Evolutionary conservation across 148 eudicot species (phyloP).

Genomic region (Drosera capensis): DNA sequence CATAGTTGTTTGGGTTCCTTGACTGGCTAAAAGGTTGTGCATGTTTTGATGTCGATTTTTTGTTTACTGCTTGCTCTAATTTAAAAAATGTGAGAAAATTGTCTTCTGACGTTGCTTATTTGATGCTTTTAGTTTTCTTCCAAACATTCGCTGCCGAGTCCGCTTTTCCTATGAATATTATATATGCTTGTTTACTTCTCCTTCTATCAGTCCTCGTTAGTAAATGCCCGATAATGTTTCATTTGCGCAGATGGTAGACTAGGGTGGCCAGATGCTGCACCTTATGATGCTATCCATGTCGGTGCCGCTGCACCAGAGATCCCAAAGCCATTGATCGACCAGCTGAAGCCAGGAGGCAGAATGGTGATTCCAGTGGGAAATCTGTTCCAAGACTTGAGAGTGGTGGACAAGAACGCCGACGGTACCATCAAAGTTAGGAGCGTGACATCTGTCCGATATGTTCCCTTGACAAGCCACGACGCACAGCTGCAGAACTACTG

Average conservation of each 20-base stretch:
- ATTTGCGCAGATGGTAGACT: constrained; percentile 24
- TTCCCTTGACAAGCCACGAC: constrained; percentile 82
- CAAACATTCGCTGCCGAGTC: too few relatives aligned
- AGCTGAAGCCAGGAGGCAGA: constrained; percentile 94
- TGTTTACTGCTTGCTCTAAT: too few relatives aligned
- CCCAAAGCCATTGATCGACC: constrained; percentile 69
- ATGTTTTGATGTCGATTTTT: too few relatives aligned
- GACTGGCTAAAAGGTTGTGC: too few relatives aligned
- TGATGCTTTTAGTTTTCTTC: too few relatives aligned
- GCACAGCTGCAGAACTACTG: constrained; percentile 51
- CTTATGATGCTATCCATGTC: constrained; percentile 33
- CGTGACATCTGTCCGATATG: constrained; percentile 91
- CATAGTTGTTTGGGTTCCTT: too few relatives aligned
- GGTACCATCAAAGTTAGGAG: constrained; percentile 50
- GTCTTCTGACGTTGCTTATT: too few relatives aligned
- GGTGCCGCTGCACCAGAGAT: constrained; percentile 92
- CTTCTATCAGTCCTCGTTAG: too few relatives aligned
- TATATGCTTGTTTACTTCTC: too few relatives aligned
- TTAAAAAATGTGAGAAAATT: too few relatives aligned
- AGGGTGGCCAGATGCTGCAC: constrained; percentile 31
- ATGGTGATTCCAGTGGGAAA: constrained; percentile 96
- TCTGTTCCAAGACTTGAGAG: constrained; percentile 67
- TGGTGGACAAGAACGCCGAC: constrained; percentile 65
- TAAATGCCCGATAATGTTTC: constrained; percentile 4
- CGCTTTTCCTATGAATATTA: too few relatives aligned